Percentiles rank a stretch among this genome's conserved stretches.
Evolutionary conservation across 2,329 filamentous ascomycete species (phyloP).

Genomic region (Cylindrodendrum hubeiense): DNA sequence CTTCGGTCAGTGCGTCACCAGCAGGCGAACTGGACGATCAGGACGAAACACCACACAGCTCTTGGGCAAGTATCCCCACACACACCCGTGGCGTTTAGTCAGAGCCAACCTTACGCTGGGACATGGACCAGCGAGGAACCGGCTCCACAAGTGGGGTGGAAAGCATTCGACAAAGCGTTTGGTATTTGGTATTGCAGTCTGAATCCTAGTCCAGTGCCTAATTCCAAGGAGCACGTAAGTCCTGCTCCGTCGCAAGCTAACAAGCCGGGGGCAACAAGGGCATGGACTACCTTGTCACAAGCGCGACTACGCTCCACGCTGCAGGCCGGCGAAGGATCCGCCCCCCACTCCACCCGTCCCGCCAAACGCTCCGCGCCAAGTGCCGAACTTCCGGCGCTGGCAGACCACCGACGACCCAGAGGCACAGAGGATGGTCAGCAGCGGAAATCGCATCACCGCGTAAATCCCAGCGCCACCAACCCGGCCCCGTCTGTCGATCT

Average conservation of each 20-base stretch:
- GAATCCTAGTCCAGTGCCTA: conserved; percentile 1
- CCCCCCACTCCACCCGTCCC: conserved; percentile 31
- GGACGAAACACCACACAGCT: conserved; percentile 20
- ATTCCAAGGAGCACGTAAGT: conserved; percentile 4
- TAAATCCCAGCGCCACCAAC: conserved; percentile 10
- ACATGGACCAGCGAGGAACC: neutral
- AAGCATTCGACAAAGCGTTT: conserved; percentile 1
- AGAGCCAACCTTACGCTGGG: neutral
- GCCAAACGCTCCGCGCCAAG: conserved; percentile 37
- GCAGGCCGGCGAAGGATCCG: conserved; percentile 33
- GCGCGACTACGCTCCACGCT: conserved; percentile 24
- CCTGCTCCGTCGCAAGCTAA: neutral
- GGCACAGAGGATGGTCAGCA: conserved; percentile 22
- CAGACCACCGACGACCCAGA: conserved; percentile 39
- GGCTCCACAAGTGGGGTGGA: conserved; percentile 11
- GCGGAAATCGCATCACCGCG: conserved; percentile 34
- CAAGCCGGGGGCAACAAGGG: neutral
- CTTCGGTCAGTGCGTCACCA: conserved; percentile 28
- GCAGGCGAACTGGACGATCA: conserved; percentile 23
- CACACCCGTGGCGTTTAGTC: conserved; percentile 19
- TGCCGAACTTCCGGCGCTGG: conserved; percentile 42
- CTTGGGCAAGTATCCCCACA: conserved; percentile 20
- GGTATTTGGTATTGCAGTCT: neutral
- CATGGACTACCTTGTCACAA: neutral
- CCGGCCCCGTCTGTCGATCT: conserved; percentile 35